Base-by-base conservation (phyloP, 306 rosid species). In the Potentilla sterilis region DNA sequence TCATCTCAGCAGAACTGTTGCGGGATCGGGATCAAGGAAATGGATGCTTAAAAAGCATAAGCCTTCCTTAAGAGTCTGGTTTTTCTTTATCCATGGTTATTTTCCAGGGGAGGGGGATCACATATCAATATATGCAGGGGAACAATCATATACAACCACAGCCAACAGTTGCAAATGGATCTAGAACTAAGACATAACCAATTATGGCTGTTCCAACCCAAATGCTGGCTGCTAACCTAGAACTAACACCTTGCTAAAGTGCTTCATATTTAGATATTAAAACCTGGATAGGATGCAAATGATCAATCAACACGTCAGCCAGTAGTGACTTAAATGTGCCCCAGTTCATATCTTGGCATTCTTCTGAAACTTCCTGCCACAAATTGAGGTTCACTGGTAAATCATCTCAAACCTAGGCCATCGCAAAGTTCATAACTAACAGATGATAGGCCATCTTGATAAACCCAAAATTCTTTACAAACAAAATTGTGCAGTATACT, bases 221-320 rank as follows among this genome's bases (percentile, higher is more conserved):
- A 38, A 12, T n/a, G 59, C 16, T 58, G 3, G 64, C 9, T 24
- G 13, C 37, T 58, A 61, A 61, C 19, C 66, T 24, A 12, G 19
- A 61, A 32, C 34, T 34, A 62, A 40, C 43, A 48, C 21, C 14
- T 22, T 22, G 22, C 18, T 15, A 77, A 76, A 80, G 57, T 43
- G 81, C 49, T 61, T 70, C 70, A 70, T 43, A 38, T 54, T 4
- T 68, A 67, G 54, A 58, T 22, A 51, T 67, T 47, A 54, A 77
- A 85, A 92, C 98, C 98, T 95, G 98, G 82, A 95, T 90, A 44
- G 97, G 97, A 72, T 88, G 84, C 74, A 95, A 85, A 79, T 95
- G 97, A 75, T 90, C 91, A 77, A 92, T 85, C 91, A 95, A 75
- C 43, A 89, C 88, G 69, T 95, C 97, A 32, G 92, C 74, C 64